phyloP scores from a whole-genome alignment of 2,329 filamentous ascomycete species.

The Paraphaeosphaeria minitans region DNA sequence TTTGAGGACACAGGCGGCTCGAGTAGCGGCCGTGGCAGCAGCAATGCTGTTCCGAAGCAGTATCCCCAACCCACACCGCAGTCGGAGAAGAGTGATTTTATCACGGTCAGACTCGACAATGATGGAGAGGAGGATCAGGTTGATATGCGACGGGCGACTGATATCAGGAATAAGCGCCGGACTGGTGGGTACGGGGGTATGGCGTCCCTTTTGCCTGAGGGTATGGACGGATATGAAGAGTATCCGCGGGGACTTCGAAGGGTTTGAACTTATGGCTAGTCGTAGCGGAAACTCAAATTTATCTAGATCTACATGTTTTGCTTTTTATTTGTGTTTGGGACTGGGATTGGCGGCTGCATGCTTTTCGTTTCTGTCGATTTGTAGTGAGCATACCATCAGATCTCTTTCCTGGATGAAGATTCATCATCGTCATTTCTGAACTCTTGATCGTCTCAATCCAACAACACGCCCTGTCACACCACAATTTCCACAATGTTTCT shows the following conservation, averaged over 20 bases:
- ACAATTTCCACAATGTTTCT: not conserved
- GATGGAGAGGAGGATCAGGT: not conserved
- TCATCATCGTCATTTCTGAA: not conserved
- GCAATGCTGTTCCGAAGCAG: not conserved
- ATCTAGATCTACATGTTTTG: too few species aligned
- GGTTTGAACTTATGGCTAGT: not conserved
- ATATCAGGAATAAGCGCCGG: not conserved
- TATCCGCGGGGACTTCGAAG: not conserved
- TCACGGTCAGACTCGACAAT: not conserved
- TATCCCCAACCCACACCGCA: not conserved
- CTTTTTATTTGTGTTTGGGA: too few species aligned
- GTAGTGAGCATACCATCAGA: too few species aligned
- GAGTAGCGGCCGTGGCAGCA: not conserved
- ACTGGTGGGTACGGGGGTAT: slow-evolving; percentile 3
- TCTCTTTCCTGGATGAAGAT: not conserved
- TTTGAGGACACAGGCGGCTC: not conserved
- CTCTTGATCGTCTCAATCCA: not conserved
- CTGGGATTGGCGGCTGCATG: too few species aligned
- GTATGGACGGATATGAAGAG: not conserved
- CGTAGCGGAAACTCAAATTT: too few species aligned
- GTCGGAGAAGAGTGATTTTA: not conserved
- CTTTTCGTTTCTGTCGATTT: too few species aligned
- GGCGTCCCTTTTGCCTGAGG: not conserved
- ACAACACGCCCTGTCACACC: too few species aligned
- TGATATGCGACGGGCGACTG: not conserved